Evolutionary conservation across 129 eudicot species (phyloP), one percentile per base, ranked within the genome.

Genomic region (Calendula officinalis): DNA sequence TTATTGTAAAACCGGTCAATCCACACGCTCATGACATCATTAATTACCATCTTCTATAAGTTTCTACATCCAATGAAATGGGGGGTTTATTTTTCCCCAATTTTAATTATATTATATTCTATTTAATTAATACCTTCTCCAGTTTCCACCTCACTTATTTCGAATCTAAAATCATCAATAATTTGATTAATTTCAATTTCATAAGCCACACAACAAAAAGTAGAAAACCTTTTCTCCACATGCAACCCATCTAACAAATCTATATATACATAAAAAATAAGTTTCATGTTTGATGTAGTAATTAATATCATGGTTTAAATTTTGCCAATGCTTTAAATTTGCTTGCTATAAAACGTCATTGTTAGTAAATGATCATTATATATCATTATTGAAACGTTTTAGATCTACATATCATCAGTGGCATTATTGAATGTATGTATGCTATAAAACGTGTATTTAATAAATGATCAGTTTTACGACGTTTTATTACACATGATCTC

Each of bases 151-250:
- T 57, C 13, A 38, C 13, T 3, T 7, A 33, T 5, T 8, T 0
- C 4, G 14, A 17, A 4, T 17, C 17, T 10, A 13, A 14, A 15
- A 38, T 43, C 22, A 14, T 68, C 45, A 57, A 38, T 45, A 59
- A 53, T n/a, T n/a, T n/a, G n/a, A n/a, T n/a, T n/a, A n/a, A n/a
- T 56, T 68, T 69, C 14, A 16, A 33, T 69, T 34, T 46, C 17
- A 69, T 65, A 56, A 57, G 58, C 46, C 22, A 69, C 38, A 45
- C 40, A 50, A 7, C 35, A 11, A 22, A 22, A 22, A 22, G 30
- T 22, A 22, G 38, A 56, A 68, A 56, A 64, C 47, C 48, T 0
- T 49, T 16, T 9, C 38, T 49, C 54, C 12, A 22, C 16, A 15
- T 11, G 11, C n/a, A 40, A 40, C 36, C 64, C 36, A 40, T 9